Evolutionary conservation across 2,329 filamentous ascomycete species (phyloP), one percentile per base, ranked within the genome.

Genomic region (Ophiocordyceps camponoti-leonardi): DNA sequence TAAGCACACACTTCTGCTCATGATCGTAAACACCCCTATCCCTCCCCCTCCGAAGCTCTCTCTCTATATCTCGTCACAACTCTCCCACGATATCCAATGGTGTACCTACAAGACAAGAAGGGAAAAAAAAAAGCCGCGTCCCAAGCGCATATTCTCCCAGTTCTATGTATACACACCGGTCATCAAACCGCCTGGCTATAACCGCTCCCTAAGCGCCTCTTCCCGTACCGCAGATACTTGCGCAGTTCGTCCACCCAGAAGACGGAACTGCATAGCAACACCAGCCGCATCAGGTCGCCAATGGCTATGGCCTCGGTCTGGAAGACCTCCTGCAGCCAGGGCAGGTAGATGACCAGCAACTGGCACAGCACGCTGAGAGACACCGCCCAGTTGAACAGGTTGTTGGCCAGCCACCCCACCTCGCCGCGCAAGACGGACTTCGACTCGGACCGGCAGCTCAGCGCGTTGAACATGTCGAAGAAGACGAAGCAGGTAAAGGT

Each of bases 381-480:
- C 2, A 98, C 92, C 1, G 92, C 88, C 71, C 90, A 94, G 64
- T 96, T 96, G 67, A 98, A 98, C 64, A 98, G 83, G 49, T 79
- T 82, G 60, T 98, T 98, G 10, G 81, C 79, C 47, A 92, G 83
- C 13, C 94, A 61, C 10, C 83, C 78, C 44, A 94, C 72, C 59
- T 98, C 88, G 39, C 92, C 90, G 23, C 82, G 74, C 4, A 98
- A 73, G 6, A 98, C 72, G 12, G 85, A 93, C 62, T 96, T 96
- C 50, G 76, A 79, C 59, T 94, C 88, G 8, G 84, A 93, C 43
- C 92, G 85, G 64, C 92, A 98, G 16, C 86, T 82, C 20, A 98
- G 71, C 2, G 92, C 92, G 63, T 98, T 96, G 71, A 96, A 95
- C 92, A 98, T 98, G 69, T 98, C 92, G 63, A 96, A 98, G 45